phyloP scores from a whole-genome alignment of 345 rosid genomes.

The Corymbia maculata region DNA sequence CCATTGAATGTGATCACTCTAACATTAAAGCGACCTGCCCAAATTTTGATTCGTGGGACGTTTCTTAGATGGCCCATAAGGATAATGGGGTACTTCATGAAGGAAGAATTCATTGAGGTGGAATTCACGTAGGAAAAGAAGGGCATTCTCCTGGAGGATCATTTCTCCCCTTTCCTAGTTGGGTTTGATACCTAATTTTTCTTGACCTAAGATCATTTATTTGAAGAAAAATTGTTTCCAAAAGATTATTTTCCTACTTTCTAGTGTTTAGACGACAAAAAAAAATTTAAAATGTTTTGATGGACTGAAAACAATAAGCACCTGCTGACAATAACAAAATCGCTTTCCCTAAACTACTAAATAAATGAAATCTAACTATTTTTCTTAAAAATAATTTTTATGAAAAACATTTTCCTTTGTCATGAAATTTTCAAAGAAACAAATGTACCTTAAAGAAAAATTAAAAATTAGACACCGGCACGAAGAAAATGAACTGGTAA shows the following conservation, averaged over 20 bases:
- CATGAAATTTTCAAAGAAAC: background rate
- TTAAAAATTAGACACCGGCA: background rate
- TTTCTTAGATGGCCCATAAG: background rate
- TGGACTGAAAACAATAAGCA: too few species aligned
- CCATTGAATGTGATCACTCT: background rate
- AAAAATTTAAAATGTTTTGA: too few species aligned
- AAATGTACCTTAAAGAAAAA: background rate
- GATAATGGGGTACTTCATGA: background rate
- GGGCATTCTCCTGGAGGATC: background rate
- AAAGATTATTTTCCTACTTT: background rate
- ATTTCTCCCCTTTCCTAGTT: background rate
- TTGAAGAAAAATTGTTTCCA: too few species aligned
- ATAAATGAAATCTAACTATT: background rate
- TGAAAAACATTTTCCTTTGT: background rate
- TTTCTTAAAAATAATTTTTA: background rate
- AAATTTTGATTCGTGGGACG: background rate
- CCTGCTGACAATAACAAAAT: background rate
- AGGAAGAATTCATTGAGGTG: background rate
- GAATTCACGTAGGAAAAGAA: background rate
- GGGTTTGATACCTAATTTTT: background rate
- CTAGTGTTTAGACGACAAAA: background rate
- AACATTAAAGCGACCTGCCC: background rate
- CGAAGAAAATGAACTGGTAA: background rate
- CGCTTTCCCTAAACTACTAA: background rate
- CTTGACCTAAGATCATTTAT: too few species aligned